Conservation (phyloP, 306 rosid species). For the Styphnolobium japonicum region DNA sequence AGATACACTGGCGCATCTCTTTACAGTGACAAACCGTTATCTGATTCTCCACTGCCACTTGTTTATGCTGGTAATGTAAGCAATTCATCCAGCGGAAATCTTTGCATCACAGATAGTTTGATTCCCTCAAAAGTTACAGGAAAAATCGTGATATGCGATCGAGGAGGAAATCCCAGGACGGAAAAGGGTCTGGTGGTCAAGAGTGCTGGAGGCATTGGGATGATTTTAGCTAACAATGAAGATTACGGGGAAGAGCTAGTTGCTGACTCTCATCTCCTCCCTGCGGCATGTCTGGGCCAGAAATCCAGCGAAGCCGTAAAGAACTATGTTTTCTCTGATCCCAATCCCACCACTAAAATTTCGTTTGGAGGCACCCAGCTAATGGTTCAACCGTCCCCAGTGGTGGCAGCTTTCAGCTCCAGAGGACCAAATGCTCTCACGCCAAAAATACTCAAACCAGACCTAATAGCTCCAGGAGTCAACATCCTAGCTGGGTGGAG, state of each 20-base stretch:
- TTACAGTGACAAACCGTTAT: constrained; percentile 46
- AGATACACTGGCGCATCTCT: constrained; percentile 66
- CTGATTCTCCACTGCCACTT: constrained; percentile 47
- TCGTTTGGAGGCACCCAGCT: constrained; percentile 49
- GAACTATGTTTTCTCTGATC: constrained; percentile 39
- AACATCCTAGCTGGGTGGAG: constrained; percentile 94
- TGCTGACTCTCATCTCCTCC: constrained; percentile 72
- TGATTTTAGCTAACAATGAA: constrained; percentile 74
- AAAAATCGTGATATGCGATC: constrained; percentile 78
- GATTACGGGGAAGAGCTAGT: constrained; percentile 74
- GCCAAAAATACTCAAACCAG: constrained; percentile 79
- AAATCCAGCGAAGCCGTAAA: constrained; percentile 52
- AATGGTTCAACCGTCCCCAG: constrained; percentile 78
- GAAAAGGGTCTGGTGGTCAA: constrained; percentile 73
- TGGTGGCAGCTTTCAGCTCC: constrained; percentile 88
- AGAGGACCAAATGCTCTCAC: constrained; percentile 83
- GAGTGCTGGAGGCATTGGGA: constrained; percentile 77
- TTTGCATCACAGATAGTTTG: constrained; percentile 47
- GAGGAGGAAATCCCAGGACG: constrained; percentile 72
- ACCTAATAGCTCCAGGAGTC: constrained; percentile 87
- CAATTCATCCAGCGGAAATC: constrained; percentile 40
- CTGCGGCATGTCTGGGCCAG: constrained; percentile 68
- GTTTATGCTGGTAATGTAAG: constrained; percentile 57
- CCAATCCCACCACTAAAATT: constrained; percentile 62
- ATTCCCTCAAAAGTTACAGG: constrained; percentile 51